Conservation (phyloP, 2,329 filamentous ascomycete species). For the Paramyrothecium roridum region DNA sequence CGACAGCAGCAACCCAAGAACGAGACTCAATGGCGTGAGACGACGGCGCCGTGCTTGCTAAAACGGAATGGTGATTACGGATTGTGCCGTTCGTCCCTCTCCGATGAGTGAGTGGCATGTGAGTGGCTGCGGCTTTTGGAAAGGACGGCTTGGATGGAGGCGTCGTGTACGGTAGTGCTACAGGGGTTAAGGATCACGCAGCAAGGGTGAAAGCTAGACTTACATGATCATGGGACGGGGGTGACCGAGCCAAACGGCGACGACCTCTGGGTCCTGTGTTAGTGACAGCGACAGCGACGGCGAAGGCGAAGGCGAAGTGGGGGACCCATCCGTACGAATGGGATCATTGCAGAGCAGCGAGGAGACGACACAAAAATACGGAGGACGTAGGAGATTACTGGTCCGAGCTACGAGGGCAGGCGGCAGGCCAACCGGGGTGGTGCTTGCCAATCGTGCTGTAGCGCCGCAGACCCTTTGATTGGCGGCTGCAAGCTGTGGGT, state of each 20-base stretch:
- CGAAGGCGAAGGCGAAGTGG: too few species aligned
- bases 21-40: not conserved
- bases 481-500: not conserved
- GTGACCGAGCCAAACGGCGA: too few species aligned
- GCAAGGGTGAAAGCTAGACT: too few species aligned
- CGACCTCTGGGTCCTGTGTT: too few species aligned
- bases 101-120: too few species aligned
- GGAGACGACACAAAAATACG: too few species aligned
- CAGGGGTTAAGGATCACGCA: conserved; percentile 6
- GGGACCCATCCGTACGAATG: too few species aligned
- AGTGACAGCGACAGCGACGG: too few species aligned
- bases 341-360: too few species aligned
- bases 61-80: too few species aligned
- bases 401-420: not conserved
- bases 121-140: not conserved
- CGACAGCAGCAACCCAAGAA: not conserved
- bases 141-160: not conserved
- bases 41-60: not conserved
- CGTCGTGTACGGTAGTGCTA: not conserved
- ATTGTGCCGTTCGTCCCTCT: too few species aligned
- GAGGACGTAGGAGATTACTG: not conserved
- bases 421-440: not conserved
- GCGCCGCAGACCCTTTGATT: not conserved
- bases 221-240: too few species aligned
- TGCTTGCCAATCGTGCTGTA: not conserved